Evolutionary conservation across 2,329 filamentous ascomycete species (phyloP), one percentile per base, ranked within the genome.

Genomic region (Fusarium hostae): DNA sequence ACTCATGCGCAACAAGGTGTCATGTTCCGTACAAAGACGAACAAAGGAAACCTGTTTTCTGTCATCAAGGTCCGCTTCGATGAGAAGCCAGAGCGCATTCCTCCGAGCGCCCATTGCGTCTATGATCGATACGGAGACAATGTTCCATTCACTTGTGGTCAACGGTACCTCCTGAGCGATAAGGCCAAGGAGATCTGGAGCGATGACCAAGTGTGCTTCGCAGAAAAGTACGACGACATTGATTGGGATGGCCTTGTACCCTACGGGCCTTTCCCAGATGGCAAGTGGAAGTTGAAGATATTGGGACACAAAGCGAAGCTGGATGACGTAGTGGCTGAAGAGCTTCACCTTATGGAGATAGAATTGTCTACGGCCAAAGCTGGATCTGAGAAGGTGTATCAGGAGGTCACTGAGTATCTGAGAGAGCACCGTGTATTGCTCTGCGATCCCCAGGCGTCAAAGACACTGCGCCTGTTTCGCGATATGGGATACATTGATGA

Each of bases 11-110:
- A 70, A 18, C 59, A 63, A 24, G 72, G 69, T 15, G 56, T 74
- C 28, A 74, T 74, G 71, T 74, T 74, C 32, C 71, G 72, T 26
- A 73, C 71, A 40, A 74, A 74, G 48, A 59, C 59, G 26, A 74
- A 68, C 41, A 73, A 70, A 37, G 68, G 69, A 16, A 47, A 68
- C 4, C 56, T 48, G 6, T 64, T 63, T 32, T 74, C 72, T 10
- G 44, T 72, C 11, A 68, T 74, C 34, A 74, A 74, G 45, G 72
- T 74, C 22, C 69, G 62, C 34, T 71, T 74, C 48, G 30, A 45
- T 22, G 56, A 73, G 35, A 57, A 63, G 18, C 66, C 61, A 22
- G 18, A 18, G 4, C 35, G 48, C 7, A 51, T 44, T 22, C 66
- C 72, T 20, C 43, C 48, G 12, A 32, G 40, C 7, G 59, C 51